Conservation (phyloP, 768 basidiomycete genomes). For the Myochromella boudieri region DNA sequence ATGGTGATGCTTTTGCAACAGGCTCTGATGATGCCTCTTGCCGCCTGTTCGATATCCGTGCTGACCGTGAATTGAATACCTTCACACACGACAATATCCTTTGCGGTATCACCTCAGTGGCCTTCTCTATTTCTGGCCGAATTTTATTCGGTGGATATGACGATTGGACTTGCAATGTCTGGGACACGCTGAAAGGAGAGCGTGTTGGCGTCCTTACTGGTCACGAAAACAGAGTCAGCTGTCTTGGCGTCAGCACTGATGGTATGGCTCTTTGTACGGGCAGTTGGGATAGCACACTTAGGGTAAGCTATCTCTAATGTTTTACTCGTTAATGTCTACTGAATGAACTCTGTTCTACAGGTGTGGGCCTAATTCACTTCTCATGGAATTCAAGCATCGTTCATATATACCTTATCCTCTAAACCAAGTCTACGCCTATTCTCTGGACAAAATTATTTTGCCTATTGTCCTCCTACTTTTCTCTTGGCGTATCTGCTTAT, state of each 20-base stretch:
- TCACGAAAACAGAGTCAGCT: conserved; percentile 97
- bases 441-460: conserved; percentile 17
- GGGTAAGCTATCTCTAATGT: conserved; percentile 52
- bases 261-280: conserved; percentile 99
- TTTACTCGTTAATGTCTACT: conserved; percentile 10
- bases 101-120: conserved; percentile 98
- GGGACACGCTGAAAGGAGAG: conserved; percentile 98
- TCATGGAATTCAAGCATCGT: conserved; percentile 15
- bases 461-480: conserved; percentile 21
- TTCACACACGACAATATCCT: conserved; percentile 99
- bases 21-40: conserved; percentile 99
- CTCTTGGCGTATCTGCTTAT: conserved; percentile 34
- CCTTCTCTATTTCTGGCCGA: conserved; percentile 96
- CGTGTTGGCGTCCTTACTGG: conserved; percentile 96
- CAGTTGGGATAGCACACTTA: conserved; percentile 95
- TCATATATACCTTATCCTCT: conserved; percentile 21
- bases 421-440: conserved; percentile 12
- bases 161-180: conserved; percentile 99
- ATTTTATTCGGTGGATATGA: conserved; percentile 99
- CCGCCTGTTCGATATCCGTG: conserved; percentile 95
- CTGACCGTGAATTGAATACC: conserved; percentile 94
- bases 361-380: conserved; percentile 74
- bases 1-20: conserved; percentile 98
- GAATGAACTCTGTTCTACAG: conserved; percentile 33
- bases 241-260: conserved; percentile 92